Conservation (phyloP, 106 monocot species). For the Phalaenopsis aphrodite region DNA sequence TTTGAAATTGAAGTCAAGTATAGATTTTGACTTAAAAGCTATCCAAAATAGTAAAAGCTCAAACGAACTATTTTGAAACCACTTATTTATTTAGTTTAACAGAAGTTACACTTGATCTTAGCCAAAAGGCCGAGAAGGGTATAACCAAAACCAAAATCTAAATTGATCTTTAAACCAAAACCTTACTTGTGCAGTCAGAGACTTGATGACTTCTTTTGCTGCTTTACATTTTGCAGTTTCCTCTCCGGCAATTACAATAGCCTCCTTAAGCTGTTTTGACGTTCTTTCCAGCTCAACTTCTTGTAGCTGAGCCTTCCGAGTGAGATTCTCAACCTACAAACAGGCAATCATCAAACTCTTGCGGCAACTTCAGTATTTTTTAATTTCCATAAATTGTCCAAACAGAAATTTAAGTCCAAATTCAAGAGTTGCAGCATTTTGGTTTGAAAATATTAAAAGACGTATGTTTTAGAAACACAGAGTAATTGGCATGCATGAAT, state of each 20-base stretch:
- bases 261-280: constrained; percentile 86
- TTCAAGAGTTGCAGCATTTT: background rate
- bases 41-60: too few species aligned
- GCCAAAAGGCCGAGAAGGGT: constrained; percentile 99
- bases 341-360: background rate
- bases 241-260: constrained; percentile 73
- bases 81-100: too few species aligned
- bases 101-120: constrained; percentile 84
- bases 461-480: too few species aligned
- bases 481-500: too few species aligned
- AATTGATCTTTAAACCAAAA: background rate
- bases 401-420: background rate
- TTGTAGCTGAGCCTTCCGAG: constrained; percentile 71
- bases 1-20: too few species aligned
- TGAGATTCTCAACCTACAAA: constrained; percentile 76
- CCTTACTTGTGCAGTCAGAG: constrained; percentile 90
- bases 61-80: too few species aligned
- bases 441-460: too few species aligned
- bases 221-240: constrained; percentile 97
- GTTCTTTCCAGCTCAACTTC: constrained; percentile 89
- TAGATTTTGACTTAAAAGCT: too few species aligned
- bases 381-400: constrained; percentile 1
- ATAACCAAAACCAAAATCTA: constrained; percentile 10
- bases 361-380: background rate
- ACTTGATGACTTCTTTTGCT: constrained; percentile 96